These are phyloP conservation scores for Puccinia coronata DNA, from an alignment of 1,284 basidiomycete genomes.

Conservation along the genomic window DNA sequence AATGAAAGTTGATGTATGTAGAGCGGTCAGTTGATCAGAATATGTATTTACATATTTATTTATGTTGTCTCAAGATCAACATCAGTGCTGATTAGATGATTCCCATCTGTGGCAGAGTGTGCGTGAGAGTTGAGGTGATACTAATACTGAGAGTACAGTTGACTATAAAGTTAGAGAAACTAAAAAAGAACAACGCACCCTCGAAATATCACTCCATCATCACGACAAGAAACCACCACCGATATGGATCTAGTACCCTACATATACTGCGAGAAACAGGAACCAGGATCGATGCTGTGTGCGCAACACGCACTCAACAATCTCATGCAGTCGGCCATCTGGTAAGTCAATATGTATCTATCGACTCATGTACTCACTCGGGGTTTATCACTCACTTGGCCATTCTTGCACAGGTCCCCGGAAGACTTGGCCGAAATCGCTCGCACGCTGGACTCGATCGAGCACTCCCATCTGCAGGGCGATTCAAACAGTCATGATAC, in stretches of 20 bases:
- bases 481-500: conserved; percentile 5
- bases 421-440: conserved; percentile 83
- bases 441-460: conserved; percentile 65
- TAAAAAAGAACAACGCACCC: too few species aligned
- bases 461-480: conserved; percentile 52
- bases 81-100: too few species aligned
- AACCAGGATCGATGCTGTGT: conserved; percentile 75
- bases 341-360: conserved; percentile 59
- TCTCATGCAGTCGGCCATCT: conserved; percentile 63
- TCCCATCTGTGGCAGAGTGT: too few species aligned
- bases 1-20: too few species aligned
- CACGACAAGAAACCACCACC: too few species aligned
- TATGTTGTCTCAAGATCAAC: too few species aligned
- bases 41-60: too few species aligned
- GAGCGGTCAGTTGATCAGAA: too few species aligned
- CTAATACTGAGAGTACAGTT: too few species aligned
- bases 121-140: too few species aligned
- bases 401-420: conserved; percentile 69
- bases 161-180: too few species aligned
- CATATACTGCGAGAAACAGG: conserved; percentile 61
- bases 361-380: conserved; percentile 10
- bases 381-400: conserved; percentile 55
- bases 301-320: conserved; percentile 81
- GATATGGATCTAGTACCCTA: conserved; percentile 52
- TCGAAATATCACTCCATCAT: too few species aligned